Evolutionary conservation across 306 rosid genomes (phyloP).

Genomic region (Datisca glomerata): DNA sequence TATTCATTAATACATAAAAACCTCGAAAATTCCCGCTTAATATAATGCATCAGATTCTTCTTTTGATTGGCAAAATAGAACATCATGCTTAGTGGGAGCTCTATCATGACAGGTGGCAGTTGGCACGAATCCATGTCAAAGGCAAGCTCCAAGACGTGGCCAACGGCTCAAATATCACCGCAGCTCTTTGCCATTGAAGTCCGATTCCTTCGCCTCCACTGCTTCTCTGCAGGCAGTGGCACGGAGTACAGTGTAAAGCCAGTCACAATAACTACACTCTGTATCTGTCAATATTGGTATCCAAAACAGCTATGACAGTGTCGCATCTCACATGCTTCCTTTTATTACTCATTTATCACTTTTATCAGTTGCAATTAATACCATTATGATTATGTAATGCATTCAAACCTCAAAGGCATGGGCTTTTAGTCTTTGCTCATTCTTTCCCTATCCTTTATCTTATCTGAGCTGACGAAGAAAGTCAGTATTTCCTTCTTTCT

Average conservation of each 20-base stretch:
- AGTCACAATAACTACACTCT: constrained; percentile 22
- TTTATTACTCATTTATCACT: constrained; percentile 14
- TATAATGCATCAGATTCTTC: too few species aligned
- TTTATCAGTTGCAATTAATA: too few species aligned
- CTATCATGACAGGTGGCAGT: too few species aligned
- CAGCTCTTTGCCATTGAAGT: constrained; percentile 9
- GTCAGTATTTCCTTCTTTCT: neutral
- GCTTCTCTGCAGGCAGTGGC: constrained; percentile 4
- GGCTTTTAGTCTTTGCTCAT: constrained; percentile 1
- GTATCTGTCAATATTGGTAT: too few species aligned
- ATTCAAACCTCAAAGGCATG: neutral
- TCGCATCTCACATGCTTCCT: constrained; percentile 19
- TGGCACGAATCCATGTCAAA: too few species aligned
- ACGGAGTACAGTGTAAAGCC: constrained; percentile 2
- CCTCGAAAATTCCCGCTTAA: too few species aligned
- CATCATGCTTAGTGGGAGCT: too few species aligned
- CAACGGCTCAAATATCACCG: constrained; percentile 26
- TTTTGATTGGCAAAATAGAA: too few species aligned
- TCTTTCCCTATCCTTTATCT: too few species aligned
- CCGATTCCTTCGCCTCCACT: constrained; percentile 20
- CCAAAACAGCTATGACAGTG: constrained; percentile 1
- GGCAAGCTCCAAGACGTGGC: constrained; percentile 18
- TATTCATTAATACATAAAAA: too few species aligned
- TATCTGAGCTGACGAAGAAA: too few species aligned
- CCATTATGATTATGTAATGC: neutral